Evolutionary conservation across 163 green algal species (phyloP), one percentile per base, ranked within the genome.

Genomic region (Volvox carteri): DNA sequence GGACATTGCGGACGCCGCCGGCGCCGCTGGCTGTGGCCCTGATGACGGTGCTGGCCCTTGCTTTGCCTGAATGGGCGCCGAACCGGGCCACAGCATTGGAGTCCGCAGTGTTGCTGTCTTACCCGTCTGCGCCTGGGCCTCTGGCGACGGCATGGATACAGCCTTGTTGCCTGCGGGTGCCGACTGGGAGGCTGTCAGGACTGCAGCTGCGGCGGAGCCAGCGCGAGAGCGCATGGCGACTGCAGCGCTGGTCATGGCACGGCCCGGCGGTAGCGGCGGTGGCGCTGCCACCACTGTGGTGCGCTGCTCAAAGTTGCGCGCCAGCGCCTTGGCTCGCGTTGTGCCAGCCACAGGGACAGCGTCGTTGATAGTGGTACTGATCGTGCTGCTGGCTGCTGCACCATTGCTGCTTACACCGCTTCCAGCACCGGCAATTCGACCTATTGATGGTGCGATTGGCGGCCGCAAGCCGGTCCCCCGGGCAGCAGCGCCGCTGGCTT

Each of bases 271-370:
- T n/a, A 60, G 41, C 21, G 72, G 35, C 39, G 72, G 72, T 23
- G 18, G 72, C 21, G 54, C 54, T 44, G 73, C 30, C 35, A 21
- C 3, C 30, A 33, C 30, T 3, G 25, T 3, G 12, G 65, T 44
- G 8, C 73, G 73, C 41, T 60, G 42, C 41, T 80, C 73, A 28
- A 80, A 80, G 23, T n/a, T 62, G 73, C 73, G 73, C 42, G 73
- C 73, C 44, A 80, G 19, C 28, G 73, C 42, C 73, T 65, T 60
- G 44, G 70, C 70, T 30, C 12, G 37, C 37, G 70, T 48, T 46
- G 33, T 12, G 12, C n/a, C n/a, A 25, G 30, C 30, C 30, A 12
- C 65, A 21, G 65, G 5, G 25, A 21, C 65, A 5, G 35, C 65
- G 35, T 33, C 65, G 2, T 42, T 48, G 65, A 3, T 75, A 35